Evolutionary conservation across 2,329 filamentous ascomycete genomes (phyloP), one percentile per base, ranked within the genome.

Genomic region (Penicillium sp.): DNA sequence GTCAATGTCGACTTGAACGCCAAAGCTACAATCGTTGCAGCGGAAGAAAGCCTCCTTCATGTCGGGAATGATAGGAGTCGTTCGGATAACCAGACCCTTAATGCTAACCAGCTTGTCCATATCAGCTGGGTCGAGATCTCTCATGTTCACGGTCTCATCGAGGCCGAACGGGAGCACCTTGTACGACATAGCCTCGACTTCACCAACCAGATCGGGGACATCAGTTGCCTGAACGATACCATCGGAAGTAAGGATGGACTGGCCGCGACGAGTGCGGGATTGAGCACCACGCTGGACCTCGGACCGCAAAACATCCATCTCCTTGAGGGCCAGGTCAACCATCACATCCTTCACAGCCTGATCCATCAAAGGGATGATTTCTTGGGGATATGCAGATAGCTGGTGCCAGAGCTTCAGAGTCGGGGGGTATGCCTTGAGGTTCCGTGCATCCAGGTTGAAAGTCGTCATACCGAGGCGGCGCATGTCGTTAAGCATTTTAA

Each of bases 31-130:
- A 24, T 92, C 83, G 50, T 89, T 88, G 74, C 93, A 98, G 56
- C 89, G 87, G 81, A 98, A 98, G 74, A 95, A 96, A 0, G 93
- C 93, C 67, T 95, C 89, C 73, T 95, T 96, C 95, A 98, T 98
- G 63, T 98, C 93, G 0, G 93, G 93, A 57, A 98, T 97, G 57
- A 98, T 88, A 0, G 93, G 90, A 0, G 93, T 97, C 3, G 93
- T 88, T 54, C 93, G 85, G 64, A 98, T 98, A 53, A 98, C 93
- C 13, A 98, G 79, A 40, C 93, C 93, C 72, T 97, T 98, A 72
- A 98, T 86, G 58, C 86, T 89, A 58, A 98, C 86, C 57, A 98
- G 81, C 66, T 95, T 95, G 72, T 98, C 95, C 82, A 97, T 95
- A 65, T 81, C 86, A 48, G 87, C 87, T 4, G 93, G 93, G 66